These are phyloP conservation scores for Trichophyton rubrum DNA, from an alignment of 2,329 filamentous ascomycete species.

Conservation along the genomic window DNA sequence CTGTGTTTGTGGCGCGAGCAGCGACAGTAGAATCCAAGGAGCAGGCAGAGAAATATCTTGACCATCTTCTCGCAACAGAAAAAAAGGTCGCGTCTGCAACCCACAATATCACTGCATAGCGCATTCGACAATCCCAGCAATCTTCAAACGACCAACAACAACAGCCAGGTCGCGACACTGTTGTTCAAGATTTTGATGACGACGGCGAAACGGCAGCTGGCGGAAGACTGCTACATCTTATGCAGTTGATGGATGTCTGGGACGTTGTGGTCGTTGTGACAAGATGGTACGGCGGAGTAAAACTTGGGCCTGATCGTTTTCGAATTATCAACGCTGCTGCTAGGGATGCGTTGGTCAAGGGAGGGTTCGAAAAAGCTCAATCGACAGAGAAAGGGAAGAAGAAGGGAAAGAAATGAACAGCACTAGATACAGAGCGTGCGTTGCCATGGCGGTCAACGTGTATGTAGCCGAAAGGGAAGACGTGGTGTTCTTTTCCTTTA, in stretches of 20 bases:
- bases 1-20: constrained; percentile 70
- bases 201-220: constrained; percentile 93
- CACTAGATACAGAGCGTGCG: not conserved
- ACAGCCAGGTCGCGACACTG: constrained; percentile 22
- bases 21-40: constrained; percentile 55
- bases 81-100: constrained; percentile 75
- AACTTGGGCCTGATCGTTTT: constrained; percentile 79
- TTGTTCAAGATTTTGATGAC: constrained; percentile 84
- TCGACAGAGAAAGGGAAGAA: constrained; percentile 42
- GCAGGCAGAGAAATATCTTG: constrained; percentile 58
- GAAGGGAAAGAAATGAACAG: constrained; percentile 21
- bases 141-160: not conserved
- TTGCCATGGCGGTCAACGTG: not conserved
- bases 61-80: constrained; percentile 67
- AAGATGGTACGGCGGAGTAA: constrained; percentile 87
- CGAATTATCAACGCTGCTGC: constrained; percentile 78
- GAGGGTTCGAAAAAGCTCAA: constrained; percentile 50
- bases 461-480: not conserved
- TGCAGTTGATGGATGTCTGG: constrained; percentile 94
- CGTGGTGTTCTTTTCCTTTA: not conserved
- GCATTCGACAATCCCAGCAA: constrained; percentile 46
- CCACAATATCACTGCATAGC: constrained; percentile 93
- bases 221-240: constrained; percentile 67
- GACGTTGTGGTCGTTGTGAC: constrained; percentile 85
- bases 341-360: constrained; percentile 69